Conservation (phyloP, 805 yeast species). For the Kluyveromyces dobzhanskii region DNA sequence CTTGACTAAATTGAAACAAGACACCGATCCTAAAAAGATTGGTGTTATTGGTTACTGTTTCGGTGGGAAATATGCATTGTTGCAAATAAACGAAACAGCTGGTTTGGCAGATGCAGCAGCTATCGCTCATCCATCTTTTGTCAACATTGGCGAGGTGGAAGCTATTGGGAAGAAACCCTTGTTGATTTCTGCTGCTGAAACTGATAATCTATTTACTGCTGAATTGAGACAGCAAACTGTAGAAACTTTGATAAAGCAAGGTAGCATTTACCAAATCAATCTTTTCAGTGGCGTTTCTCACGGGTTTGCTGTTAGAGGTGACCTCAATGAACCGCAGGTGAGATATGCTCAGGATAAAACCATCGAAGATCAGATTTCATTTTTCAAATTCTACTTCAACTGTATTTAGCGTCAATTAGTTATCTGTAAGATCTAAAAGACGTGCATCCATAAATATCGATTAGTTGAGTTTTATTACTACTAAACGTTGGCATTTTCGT, state of each 20-base stretch:
- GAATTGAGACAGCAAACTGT: constrained; percentile 61
- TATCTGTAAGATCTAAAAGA: too few species aligned
- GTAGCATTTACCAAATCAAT: constrained; percentile 50
- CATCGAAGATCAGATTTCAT: constrained; percentile 32
- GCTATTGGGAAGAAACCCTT: constrained; percentile 49
- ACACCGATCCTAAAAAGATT: constrained; percentile 39
- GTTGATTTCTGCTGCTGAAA: constrained; percentile 66
- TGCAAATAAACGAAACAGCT: constrained; percentile 31
- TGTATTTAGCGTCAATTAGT: not conserved
- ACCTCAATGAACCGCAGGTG: constrained; percentile 42
- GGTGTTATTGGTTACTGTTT: constrained; percentile 73
- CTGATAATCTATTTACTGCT: constrained; percentile 51
- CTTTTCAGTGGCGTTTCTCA: constrained; percentile 59
- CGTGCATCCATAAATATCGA: too few species aligned
- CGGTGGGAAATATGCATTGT: constrained; percentile 67
- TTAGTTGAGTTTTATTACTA: too few species aligned
- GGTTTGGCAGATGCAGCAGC: constrained; percentile 54
- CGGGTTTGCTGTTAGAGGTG: constrained; percentile 80
- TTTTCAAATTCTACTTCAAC: constrained; percentile 17
- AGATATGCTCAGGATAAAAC: constrained; percentile 63
- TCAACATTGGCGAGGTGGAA: constrained; percentile 54
- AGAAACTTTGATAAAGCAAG: constrained; percentile 43
- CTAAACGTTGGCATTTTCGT: too few species aligned
- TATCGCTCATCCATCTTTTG: constrained; percentile 77
- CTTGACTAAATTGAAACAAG: constrained; percentile 36